Conservation (phyloP, 2,329 filamentous ascomycete genomes). For the Ophidiomyces ophidiicola region DNA sequence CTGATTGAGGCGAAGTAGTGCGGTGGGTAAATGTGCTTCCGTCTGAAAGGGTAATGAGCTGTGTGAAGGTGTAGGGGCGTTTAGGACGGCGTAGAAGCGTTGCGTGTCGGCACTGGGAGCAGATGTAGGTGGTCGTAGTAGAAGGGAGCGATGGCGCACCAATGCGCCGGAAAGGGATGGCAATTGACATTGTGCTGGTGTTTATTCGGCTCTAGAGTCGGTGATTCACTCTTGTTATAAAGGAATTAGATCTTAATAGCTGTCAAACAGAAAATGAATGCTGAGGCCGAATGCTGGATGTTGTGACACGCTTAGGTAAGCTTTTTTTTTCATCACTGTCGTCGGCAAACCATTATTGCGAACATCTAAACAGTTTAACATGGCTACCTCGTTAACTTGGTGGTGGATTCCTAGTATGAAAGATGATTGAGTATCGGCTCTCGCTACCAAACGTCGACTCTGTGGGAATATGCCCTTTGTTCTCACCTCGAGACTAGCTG, state of each 20-base stretch:
- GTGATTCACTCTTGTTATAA: too few relatives aligned
- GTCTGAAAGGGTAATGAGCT: slow-evolving; percentile 84
- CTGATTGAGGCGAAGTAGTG: slow-evolving; percentile 40
- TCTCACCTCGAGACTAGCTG: slow-evolving; percentile 7
- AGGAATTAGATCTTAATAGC: too few relatives aligned
- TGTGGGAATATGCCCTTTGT: slow-evolving; percentile 14
- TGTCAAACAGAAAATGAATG: too few relatives aligned
- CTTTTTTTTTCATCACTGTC: too few relatives aligned
- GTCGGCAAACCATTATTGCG: not conserved
- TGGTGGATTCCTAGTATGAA: not conserved
- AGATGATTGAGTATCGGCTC: slow-evolving; percentile 4
- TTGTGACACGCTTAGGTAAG: too few relatives aligned
- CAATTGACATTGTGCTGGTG: slow-evolving; percentile 25
- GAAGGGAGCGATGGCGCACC: slow-evolving; percentile 11
- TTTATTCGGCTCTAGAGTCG: too few relatives aligned
- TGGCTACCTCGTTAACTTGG: not conserved
- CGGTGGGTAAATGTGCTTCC: slow-evolving; percentile 59
- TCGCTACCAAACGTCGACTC: not conserved
- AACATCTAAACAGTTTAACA: not conserved
- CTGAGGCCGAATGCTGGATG: too few relatives aligned
- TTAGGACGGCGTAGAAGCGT: slow-evolving; percentile 79
- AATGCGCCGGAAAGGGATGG: slow-evolving; percentile 27
- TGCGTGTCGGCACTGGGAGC: slow-evolving; percentile 61
- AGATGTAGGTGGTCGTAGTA: slow-evolving; percentile 29
- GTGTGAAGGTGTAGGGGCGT: slow-evolving; percentile 92